Conservation (phyloP, 1,139 yeast species). For the Yamadazyma atlantica region DNA sequence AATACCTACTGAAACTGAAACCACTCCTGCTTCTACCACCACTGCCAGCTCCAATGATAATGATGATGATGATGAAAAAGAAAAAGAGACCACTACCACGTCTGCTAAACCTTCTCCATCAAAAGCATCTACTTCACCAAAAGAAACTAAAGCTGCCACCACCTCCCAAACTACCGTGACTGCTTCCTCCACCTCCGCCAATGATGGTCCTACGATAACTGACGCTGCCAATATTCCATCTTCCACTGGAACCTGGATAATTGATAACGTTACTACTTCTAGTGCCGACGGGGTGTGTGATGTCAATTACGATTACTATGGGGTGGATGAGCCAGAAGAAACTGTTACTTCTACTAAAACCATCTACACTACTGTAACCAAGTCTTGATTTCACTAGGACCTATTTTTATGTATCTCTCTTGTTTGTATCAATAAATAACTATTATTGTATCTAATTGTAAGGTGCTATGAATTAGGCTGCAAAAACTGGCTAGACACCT, state of each 20-base stretch:
- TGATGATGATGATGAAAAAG: constrained; percentile 2
- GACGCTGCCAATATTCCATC: constrained; percentile 29
- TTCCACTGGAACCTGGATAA: constrained; percentile 39
- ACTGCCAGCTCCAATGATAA: not conserved
- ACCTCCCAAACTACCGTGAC: constrained; percentile 11
- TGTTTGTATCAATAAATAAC: constrained; percentile 1
- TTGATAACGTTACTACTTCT: constrained; percentile 36
- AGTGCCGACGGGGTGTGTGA: constrained; percentile 37
- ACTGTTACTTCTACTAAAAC: constrained; percentile 41
- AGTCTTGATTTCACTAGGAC: constrained; percentile 12
- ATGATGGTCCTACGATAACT: constrained; percentile 33
- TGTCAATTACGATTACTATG: constrained; percentile 46
- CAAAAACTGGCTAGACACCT: too few species aligned
- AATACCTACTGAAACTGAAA: constrained; percentile 11
- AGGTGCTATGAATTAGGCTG: not conserved
- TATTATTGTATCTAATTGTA: not conserved
- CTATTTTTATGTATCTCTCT: constrained; percentile 2
- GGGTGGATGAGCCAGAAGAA: constrained; percentile 27
- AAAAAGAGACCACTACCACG: constrained; percentile 6
- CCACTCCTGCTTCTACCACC: constrained; percentile 1
- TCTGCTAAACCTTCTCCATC: too few species aligned
- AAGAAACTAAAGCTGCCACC: constrained; percentile 8
- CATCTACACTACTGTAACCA: constrained; percentile 38
- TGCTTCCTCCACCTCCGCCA: constrained; percentile 3
- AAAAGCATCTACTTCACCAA: constrained; percentile 9